Evolutionary conservation across 169 alveolate species (phyloP), one percentile per base, ranked within the genome.

Genomic region (Plasmodium gallinaceum): DNA sequence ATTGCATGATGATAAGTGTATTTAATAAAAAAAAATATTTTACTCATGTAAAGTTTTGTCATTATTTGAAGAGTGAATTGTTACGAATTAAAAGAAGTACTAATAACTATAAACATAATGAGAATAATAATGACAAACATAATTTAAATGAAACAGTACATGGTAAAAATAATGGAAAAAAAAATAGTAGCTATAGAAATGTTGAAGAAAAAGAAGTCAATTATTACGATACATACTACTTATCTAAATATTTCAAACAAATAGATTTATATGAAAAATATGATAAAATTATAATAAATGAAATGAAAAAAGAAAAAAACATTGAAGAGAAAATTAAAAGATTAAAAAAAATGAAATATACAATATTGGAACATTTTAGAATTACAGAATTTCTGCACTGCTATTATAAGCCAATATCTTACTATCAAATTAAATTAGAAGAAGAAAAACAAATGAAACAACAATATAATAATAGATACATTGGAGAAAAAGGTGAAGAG

Each of bases 331-430:
- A 86, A 26, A 70, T 86, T 7, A 61, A 32, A 20, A 86, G 7
- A 9, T 20, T 65, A 46, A 75, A 86, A 70, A 22, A 70, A 14
- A 48, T 86, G 54, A 86, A 86, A 48, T 39, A 54, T 32, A 18
- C 32, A 43, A 70, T 86, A 37, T 20, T 86, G 65, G 92, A 86
- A 39, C 69, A 86, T 37, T 71, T 86, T 22, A 10, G 88, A 48
- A 46, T 52, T 16, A 86, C 62, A 0, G 92, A 86, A 18, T 86
- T 69, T 42, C 48, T 86, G 32, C 92, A 86, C 20, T 86, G 92
- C 39, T 86, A 86, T 61, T 70, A 86, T 42, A 86, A 61, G 39
- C 92, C 92, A 0, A 69, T 86, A 16, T 86, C 92, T 0, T 86
- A 86, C 26, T 86, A 86, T 60, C 92, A 86, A 65, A 60, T 86